phyloP scores from a whole-genome alignment of 352 stramenopile species.

The Phytophthora sansomeana region DNA sequence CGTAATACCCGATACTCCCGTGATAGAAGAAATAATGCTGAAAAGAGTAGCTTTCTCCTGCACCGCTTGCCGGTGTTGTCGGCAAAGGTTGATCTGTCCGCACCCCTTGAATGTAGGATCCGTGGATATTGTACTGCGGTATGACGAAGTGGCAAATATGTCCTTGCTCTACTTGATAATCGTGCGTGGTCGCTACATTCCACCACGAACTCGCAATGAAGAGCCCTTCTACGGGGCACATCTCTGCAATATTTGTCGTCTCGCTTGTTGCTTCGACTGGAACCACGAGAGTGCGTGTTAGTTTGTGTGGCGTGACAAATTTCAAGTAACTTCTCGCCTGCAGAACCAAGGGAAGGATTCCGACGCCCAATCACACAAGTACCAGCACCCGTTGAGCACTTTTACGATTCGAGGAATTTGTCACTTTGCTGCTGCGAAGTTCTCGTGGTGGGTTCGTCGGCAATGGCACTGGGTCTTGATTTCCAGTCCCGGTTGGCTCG shows the following conservation, averaged over 20 bases:
- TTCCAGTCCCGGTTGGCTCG: neutral
- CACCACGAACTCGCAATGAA: slow-evolving; percentile 27
- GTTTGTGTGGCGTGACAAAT: slow-evolving; percentile 18
- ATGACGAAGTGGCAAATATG: slow-evolving; percentile 22
- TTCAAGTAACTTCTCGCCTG: slow-evolving; percentile 13
- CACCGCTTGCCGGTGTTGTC: slow-evolving; percentile 5
- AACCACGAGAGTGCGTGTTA: slow-evolving; percentile 1
- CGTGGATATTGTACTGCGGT: slow-evolving; percentile 30
- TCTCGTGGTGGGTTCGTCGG: neutral
- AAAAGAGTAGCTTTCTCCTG: slow-evolving; percentile 4
- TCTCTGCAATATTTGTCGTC: slow-evolving; percentile 1
- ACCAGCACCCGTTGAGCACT: slow-evolving; percentile 5
- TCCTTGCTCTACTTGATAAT: neutral
- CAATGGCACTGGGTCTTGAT: neutral
- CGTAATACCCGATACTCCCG: slow-evolving; percentile 23
- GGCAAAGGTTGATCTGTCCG: neutral
- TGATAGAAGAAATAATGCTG: slow-evolving; percentile 36
- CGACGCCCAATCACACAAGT: slow-evolving; percentile 7
- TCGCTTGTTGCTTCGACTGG: neutral
- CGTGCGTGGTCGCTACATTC: slow-evolving; percentile 22
- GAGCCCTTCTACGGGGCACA: slow-evolving; percentile 13
- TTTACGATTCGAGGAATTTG: neutral
- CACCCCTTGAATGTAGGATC: slow-evolving; percentile 6
- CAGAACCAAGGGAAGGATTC: slow-evolving; percentile 7
- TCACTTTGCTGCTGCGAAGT: neutral